A percentile compares a stretch with the other conserved stretches of the same genome.
These are phyloP conservation scores for Boletus reticulatus DNA, from an alignment of 768 basidiomycete species.

Conservation along the genomic window DNA sequence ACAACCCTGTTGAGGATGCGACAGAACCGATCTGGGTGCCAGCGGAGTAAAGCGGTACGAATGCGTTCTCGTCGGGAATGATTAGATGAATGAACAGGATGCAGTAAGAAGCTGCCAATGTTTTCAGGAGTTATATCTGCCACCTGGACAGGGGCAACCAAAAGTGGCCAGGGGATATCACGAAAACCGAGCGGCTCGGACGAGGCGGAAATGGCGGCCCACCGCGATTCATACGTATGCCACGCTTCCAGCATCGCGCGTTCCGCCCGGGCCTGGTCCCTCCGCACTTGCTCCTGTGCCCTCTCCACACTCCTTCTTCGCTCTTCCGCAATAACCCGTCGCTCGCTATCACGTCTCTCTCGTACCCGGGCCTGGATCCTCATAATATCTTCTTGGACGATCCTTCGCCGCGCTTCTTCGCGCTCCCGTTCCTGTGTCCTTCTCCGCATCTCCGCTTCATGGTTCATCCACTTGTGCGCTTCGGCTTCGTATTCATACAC, in stretches of 20 bases:
- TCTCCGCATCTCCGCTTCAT: slow-evolving; percentile 45
- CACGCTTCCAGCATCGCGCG: slow-evolving; percentile 54
- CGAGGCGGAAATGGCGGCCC: slow-evolving; percentile 50
- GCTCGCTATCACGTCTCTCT: slow-evolving; percentile 49
- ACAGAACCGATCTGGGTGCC: slow-evolving; percentile 81
- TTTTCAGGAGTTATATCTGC: slow-evolving; percentile 53
- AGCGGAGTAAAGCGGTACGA: slow-evolving; percentile 62
- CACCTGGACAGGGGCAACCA: slow-evolving; percentile 37
- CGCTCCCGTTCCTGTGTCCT: slow-evolving; percentile 45
- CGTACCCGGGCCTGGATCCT: slow-evolving; percentile 53
- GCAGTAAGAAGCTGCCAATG: slow-evolving; percentile 62
- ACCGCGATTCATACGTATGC: slow-evolving; percentile 62
- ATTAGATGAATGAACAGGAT: slow-evolving; percentile 57
- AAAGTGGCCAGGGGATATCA: slow-evolving; percentile 71
- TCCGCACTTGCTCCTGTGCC: slow-evolving; percentile 42
- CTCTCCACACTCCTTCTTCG: slow-evolving; percentile 35
- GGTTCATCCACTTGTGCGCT: slow-evolving; percentile 51
- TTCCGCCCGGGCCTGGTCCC: slow-evolving; percentile 41
- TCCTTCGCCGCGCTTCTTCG: slow-evolving; percentile 40
- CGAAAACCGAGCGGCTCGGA: slow-evolving; percentile 53
- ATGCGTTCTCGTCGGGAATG: slow-evolving; percentile 65
- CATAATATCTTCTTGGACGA: slow-evolving; percentile 53
- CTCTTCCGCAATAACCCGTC: slow-evolving; percentile 47
- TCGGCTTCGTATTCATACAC: slow-evolving; percentile 51
- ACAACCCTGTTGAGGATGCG: slow-evolving; percentile 51